phyloP scores from a whole-genome alignment of 805 yeast species.

The Hanseniaspora singularis region DNA sequence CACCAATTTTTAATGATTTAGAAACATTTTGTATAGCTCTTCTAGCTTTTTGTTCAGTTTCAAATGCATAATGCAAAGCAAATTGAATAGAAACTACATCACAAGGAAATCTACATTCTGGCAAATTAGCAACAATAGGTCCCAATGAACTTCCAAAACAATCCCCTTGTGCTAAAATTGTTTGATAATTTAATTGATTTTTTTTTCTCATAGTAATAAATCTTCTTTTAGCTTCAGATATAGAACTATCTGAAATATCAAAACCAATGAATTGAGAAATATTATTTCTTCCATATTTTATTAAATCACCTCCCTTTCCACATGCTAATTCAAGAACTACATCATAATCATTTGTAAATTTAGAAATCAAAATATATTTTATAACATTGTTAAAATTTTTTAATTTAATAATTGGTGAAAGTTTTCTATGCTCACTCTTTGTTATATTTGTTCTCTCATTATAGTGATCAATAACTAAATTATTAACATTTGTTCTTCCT shows the following conservation, averaged over 20 bases:
- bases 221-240: conserved; percentile 71
- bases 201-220: conserved; percentile 41
- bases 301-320: conserved; percentile 96
- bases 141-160: conserved; percentile 66
- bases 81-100: conserved; percentile 86
- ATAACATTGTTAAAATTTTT: conserved; percentile 86
- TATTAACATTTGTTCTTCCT: conserved; percentile 38
- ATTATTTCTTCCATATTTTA: conserved; percentile 70
- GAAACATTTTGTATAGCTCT: conserved; percentile 64
- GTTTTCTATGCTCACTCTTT: conserved; percentile 47
- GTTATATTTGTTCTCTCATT: conserved; percentile 70
- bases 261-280: conserved; percentile 75
- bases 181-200: conserved; percentile 49
- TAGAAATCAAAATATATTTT: conserved; percentile 71
- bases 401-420: conserved; percentile 74
- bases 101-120: conserved; percentile 61
- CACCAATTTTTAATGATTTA: conserved; percentile 65
- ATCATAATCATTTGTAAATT: conserved; percentile 43
- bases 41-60: conserved; percentile 67
- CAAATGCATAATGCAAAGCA: conserved; percentile 90
- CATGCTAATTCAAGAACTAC: conserved; percentile 80
- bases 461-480: conserved; percentile 69
- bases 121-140: conserved; percentile 53
- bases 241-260: conserved; percentile 82
- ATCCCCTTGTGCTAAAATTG: conserved; percentile 84